Conservation (phyloP, 2,329 filamentous ascomycete species). For the Talaromyces sp. region DNA sequence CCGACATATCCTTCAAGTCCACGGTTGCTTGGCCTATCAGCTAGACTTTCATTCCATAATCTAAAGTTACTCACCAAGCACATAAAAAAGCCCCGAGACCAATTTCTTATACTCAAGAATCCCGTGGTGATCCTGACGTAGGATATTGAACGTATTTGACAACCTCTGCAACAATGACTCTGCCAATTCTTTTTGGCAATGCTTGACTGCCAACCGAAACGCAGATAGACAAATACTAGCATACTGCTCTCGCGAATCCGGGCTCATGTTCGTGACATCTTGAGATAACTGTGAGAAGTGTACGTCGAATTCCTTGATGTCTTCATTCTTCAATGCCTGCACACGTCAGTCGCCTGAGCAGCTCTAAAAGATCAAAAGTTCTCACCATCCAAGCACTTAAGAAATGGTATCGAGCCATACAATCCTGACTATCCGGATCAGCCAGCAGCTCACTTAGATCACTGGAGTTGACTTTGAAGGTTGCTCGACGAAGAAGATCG, state of each 20-base stretch:
- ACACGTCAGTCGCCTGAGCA: background rate
- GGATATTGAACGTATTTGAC: conserved; percentile 54
- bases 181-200: conserved; percentile 56
- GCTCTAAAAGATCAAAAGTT: background rate
- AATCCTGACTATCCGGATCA: conserved; percentile 20
- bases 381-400: conserved; percentile 66
- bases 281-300: conserved; percentile 64
- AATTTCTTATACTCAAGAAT: background rate
- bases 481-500: conserved; percentile 38
- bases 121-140: conserved; percentile 35
- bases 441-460: conserved; percentile 10
- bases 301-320: conserved; percentile 74
- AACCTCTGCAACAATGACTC: conserved; percentile 73
- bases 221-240: conserved; percentile 71
- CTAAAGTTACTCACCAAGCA: conserved; percentile 45
- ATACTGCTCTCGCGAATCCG: conserved; percentile 58
- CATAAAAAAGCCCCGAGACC: conserved; percentile 62
- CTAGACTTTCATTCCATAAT: background rate
- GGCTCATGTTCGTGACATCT: conserved; percentile 44
- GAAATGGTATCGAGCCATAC: conserved; percentile 60
- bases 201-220: conserved; percentile 59
- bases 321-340: conserved; percentile 37
- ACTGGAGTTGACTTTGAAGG: conserved; percentile 45
- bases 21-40: conserved; percentile 8
- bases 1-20: conserved; percentile 29